Conservation (phyloP, 768 basidiomycete genomes). For the Suillus alpinus region DNA sequence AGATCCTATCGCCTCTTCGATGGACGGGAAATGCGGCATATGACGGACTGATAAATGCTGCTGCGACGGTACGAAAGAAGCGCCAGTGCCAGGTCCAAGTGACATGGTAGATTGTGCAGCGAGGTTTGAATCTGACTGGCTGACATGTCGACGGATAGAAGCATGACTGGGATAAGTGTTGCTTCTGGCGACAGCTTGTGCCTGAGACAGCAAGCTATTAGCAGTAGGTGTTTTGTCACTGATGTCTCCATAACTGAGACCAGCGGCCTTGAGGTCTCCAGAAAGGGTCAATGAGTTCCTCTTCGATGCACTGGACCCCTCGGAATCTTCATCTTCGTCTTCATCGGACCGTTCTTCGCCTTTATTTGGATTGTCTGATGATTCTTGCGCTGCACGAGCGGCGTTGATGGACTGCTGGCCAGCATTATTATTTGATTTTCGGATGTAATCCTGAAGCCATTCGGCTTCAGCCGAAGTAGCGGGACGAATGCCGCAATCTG, state of each 20-base stretch:
- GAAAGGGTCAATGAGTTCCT: conserved; percentile 69
- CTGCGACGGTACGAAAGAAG: conserved; percentile 47
- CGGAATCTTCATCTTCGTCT: conserved; percentile 85
- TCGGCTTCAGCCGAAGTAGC: conserved; percentile 90
- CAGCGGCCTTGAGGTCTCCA: conserved; percentile 56
- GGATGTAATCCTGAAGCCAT: conserved; percentile 89
- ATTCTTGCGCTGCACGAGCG: conserved; percentile 69
- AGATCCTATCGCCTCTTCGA: conserved; percentile 79
- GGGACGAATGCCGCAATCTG: conserved; percentile 90
- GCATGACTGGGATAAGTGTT: conserved; percentile 65
- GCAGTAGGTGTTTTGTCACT: conserved; percentile 88
- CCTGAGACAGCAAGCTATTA: conserved; percentile 72
- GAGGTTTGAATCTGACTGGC: conserved; percentile 54
- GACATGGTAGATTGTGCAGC: conserved; percentile 58
- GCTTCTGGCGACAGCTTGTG: conserved; percentile 59
- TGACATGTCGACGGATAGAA: conserved; percentile 70
- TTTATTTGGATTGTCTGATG: conserved; percentile 55
- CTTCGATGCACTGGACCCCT: conserved; percentile 72
- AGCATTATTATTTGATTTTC: conserved; percentile 85
- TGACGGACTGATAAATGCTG: conserved; percentile 67
- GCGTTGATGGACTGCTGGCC: conserved; percentile 74
- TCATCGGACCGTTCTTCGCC: conserved; percentile 77
- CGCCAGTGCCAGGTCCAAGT: conserved; percentile 41
- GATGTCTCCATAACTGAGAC: conserved; percentile 58
- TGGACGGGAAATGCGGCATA: conserved; percentile 77